Evolutionary conservation across 2,329 filamentous ascomycete genomes (phyloP).

Genomic region (Aspergillus fumigatus): DNA sequence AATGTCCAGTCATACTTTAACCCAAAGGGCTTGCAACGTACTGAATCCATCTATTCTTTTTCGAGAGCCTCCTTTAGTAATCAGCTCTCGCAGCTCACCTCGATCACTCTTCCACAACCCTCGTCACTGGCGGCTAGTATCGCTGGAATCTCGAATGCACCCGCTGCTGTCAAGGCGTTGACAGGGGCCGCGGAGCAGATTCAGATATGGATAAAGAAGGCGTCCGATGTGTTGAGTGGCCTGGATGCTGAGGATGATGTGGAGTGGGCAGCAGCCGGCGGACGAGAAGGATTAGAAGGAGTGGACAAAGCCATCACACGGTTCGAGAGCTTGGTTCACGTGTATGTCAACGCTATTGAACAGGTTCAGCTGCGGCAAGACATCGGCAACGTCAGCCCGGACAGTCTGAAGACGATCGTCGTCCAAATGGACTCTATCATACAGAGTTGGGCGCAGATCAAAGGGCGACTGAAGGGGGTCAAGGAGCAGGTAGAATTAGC

Average conservation of each 20-base stretch:
- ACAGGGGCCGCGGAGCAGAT: conserved; percentile 90
- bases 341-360: conserved; percentile 93
- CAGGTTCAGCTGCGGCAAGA: conserved; percentile 76
- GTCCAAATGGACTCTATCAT: conserved; percentile 86
- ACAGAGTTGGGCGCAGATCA: conserved; percentile 78
- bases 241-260: conserved; percentile 95
- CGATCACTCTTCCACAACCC: conserved; percentile 82
- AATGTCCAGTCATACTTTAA: conserved; percentile 42
- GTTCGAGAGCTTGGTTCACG: conserved; percentile 85
- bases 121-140: conserved; percentile 78
- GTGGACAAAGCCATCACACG: conserved; percentile 67
- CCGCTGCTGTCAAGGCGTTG: conserved; percentile 76
- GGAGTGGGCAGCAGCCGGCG: conserved; percentile 89
- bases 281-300: conserved; percentile 51
- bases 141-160: conserved; percentile 75
- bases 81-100: conserved; percentile 87
- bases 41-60: conserved; percentile 89
- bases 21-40: conserved; percentile 50
- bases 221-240: conserved; percentile 79
- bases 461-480: conserved; percentile 68
- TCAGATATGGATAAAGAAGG: conserved; percentile 87
- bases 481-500: conserved; percentile 92
- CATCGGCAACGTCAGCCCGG: conserved; percentile 64
- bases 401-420: conserved; percentile 71
- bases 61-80: conserved; percentile 89